A percentile compares a stretch with the other conserved stretches of the same genome.
These are phyloP conservation scores for Amborella trichopoda DNA, from an alignment of 164 flowering plant species.

Conservation along the genomic window DNA sequence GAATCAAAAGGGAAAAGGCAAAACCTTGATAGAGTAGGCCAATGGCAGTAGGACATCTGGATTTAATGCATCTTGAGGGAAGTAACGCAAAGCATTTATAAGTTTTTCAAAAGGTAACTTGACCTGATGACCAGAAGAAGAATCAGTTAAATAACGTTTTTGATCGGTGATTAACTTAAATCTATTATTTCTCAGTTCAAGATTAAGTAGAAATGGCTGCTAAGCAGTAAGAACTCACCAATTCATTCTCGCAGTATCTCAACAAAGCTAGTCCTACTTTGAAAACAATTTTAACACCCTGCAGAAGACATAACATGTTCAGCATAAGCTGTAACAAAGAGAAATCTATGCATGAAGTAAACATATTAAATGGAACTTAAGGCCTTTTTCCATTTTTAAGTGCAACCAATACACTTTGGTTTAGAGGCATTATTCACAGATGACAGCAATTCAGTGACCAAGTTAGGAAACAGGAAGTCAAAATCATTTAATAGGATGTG, in stretches of 20 bases:
- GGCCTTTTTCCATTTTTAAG: background rate
- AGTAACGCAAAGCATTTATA: constrained; percentile 74
- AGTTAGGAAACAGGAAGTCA: too few species aligned
- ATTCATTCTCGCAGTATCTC: constrained; percentile 79
- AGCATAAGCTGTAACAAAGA: too few species aligned
- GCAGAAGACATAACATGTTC: constrained; percentile 5
- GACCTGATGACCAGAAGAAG: constrained; percentile 28
- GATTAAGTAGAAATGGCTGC: background rate
- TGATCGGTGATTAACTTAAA: background rate
- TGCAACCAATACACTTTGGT: background rate
- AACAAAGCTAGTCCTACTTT: constrained; percentile 91
- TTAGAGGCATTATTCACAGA: background rate
- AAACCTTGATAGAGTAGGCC: constrained; percentile 85
- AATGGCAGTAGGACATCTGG: constrained; percentile 85
- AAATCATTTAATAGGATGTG: background rate
- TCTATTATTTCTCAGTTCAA: background rate
- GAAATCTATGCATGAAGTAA: background rate
- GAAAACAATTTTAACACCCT: constrained; percentile 92
- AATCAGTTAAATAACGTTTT: constrained; percentile 2
- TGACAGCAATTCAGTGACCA: background rate
- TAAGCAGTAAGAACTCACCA: too few species aligned
- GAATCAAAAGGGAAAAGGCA: background rate
- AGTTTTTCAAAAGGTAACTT: constrained; percentile 92
- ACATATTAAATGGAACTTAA: background rate
- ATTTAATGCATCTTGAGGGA: constrained; percentile 93